Evolutionary conservation across 2,329 filamentous ascomycete species (phyloP), one percentile per base, ranked within the genome.

Genomic region (Stylonectria norvegica): DNA sequence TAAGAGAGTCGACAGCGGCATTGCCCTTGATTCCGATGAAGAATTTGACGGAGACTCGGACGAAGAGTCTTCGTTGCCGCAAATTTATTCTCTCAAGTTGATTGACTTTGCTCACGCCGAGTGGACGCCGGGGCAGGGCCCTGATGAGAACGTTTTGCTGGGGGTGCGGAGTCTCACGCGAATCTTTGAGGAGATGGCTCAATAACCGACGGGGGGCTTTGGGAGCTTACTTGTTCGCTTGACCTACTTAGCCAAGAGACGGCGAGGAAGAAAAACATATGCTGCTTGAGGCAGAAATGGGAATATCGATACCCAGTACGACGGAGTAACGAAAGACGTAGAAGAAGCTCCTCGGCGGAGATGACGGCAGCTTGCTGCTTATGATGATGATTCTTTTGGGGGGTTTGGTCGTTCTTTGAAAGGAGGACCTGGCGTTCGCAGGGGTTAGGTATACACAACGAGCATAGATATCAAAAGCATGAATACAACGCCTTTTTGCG

Each of bases 71-170:
- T 46, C 52, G 12, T 45, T 70, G 9, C 85, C 85, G 0, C 83
- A 83, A 54, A 78, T 95, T 30, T 88, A 85, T 56, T 77, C 81
- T 10, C 73, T 96, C 35, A 93, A 91, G 60, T 74, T 98, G 48
- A 98, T 98, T 54, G 93, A 98, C 63, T 98, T 98, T 73, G 93
- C 93, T 2, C 93, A 98, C 65, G 93, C 93, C 9, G 69, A 73
- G 35, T 97, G 85, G 83, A 85, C 81, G 1, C 85, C 87, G 0
- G 88, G 89, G 1, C 68, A 85, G 55, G 91, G 91, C 0, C 84
- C 86, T 0, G 93, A 98, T 61, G 84, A 95, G 66, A 97, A 97
- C 58, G 70, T 78, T 11, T 70, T 96, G 20, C 70, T 70, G 23
- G 90, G 90, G 0, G 79, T 96, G 47, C 73, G 81, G 58, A 91